These are phyloP conservation scores for Claviceps sp. DNA, from an alignment of 2,329 filamentous ascomycete species.

Conservation along the genomic window DNA sequence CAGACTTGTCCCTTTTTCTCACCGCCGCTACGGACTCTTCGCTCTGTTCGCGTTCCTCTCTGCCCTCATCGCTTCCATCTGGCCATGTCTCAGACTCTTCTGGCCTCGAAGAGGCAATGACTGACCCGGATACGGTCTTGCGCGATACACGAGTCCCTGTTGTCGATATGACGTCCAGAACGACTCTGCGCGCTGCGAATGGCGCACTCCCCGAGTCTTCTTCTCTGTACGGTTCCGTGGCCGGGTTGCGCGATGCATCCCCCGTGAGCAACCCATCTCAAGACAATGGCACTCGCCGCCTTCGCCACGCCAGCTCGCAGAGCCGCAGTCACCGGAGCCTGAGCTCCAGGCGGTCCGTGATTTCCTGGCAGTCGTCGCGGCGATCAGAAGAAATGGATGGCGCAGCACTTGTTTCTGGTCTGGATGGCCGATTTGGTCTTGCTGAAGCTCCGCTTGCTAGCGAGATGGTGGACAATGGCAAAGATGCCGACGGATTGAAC, in stretches of 20 bases:
- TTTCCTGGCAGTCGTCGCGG: conserved; percentile 20
- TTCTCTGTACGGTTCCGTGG: conserved; percentile 26
- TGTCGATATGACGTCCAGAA: conserved; percentile 22
- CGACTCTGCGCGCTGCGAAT: conserved; percentile 19
- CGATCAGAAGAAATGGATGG: conserved; percentile 37
- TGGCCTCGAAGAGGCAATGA: conserved; percentile 16
- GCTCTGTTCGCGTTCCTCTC: conserved; percentile 5
- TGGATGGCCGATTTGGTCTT: conserved; percentile 40
- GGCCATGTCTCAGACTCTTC: conserved; percentile 10
- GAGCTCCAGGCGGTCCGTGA: conserved; percentile 18
- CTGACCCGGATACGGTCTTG: conserved; percentile 8
- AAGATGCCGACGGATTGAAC: conserved; percentile 22
- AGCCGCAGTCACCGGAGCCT: conserved; percentile 15
- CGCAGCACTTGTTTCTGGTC: conserved; percentile 36
- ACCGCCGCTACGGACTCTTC: background rate
- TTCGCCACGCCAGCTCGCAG: conserved; percentile 22
- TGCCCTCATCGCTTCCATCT: conserved; percentile 6
- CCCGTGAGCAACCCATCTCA: conserved; percentile 21
- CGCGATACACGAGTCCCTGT: conserved; percentile 4
- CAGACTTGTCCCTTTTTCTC: background rate
- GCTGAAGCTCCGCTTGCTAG: conserved; percentile 33
- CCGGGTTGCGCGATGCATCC: conserved; percentile 21
- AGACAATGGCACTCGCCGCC: conserved; percentile 18
- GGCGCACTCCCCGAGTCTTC: conserved; percentile 14
- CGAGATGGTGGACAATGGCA: conserved; percentile 29